These are phyloP conservation scores for Saururus chinensis DNA, from an alignment of 164 flowering plant genomes.

Conservation along the genomic window DNA sequence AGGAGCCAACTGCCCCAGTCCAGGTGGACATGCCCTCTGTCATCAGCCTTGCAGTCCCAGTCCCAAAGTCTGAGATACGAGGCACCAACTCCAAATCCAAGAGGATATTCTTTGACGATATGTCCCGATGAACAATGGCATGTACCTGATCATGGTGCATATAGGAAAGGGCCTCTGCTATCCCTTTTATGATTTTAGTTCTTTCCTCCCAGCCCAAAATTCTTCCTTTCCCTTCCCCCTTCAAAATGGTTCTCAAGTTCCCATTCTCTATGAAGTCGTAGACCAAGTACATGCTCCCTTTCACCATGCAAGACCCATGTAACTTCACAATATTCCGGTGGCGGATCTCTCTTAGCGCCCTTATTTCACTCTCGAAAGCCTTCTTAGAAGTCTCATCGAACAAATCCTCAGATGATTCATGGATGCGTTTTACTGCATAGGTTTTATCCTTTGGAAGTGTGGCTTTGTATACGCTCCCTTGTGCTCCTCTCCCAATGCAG, in stretches of 20 bases:
- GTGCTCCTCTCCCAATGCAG: constrained; percentile 19
- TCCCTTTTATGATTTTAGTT: constrained; percentile 13
- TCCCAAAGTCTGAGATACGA: constrained; percentile 18
- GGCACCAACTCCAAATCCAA: constrained; percentile 13
- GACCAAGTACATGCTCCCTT: constrained; percentile 17
- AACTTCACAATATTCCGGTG: constrained; percentile 29
- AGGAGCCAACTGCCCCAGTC: constrained; percentile 3
- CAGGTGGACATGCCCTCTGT: constrained; percentile 1
- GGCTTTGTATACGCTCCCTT: constrained; percentile 24
- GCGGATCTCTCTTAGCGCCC: constrained; percentile 14
- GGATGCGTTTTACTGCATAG: constrained; percentile 17
- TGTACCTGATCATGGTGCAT: constrained; percentile 7
- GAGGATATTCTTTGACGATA: constrained; percentile 12
- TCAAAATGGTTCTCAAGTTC: constrained; percentile 9
- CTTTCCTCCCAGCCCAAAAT: constrained; percentile 15
- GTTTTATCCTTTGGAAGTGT: constrained; percentile 4
- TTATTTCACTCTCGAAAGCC: constrained; percentile 14
- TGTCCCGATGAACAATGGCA: constrained; percentile 9
- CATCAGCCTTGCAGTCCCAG: constrained; percentile 13
- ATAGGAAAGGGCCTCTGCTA: constrained; percentile 19
- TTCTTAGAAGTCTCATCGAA: neutral
- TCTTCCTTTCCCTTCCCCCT: constrained; percentile 6
- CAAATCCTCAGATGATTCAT: constrained; percentile 1
- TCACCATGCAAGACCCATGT: constrained; percentile 18
- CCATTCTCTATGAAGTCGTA: constrained; percentile 28